Base-by-base conservation (phyloP, 352 stramenopile species). In the Pythium insidiosum region DNA sequence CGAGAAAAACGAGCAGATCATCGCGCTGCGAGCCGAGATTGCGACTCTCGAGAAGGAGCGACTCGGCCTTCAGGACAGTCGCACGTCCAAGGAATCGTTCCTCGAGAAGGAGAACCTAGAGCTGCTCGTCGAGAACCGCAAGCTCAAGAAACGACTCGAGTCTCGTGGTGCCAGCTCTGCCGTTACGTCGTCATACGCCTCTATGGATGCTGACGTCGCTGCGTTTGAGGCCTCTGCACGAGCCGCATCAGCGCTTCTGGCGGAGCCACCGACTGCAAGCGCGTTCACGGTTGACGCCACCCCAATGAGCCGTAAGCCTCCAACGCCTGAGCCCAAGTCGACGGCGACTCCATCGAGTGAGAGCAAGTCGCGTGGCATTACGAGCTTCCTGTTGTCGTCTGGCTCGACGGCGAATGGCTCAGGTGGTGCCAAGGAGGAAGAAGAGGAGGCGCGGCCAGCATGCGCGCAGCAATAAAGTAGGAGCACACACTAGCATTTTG, bases 101-200 rank as follows among this genome's bases (percentile, higher is more conserved):
- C 54, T 88, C 18, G 73, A 84, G 47, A 79, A 84, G 37, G 70
- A 83, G 49, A 85, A 84, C 37, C 38, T 85, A 19, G 63, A 83
- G 40, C 59, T 84, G 28, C 61, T 78, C 6, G 66, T 84, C 18
- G 66, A 84, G 43, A 78, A 66, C 41, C 68, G 75, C 4, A 51
- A 70, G 38, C 56, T 84, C 12, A 78, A 78, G 40, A 78, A 78
- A 41, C 63, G 41, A 0, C 57, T 87, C 26, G 62, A 73, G 26
- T 34, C 34, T 16, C 50, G 51, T 3, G 43, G 19, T 4, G 15
- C 18, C n/a, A 22, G 19, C 13, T 7, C 28, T 12, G 29, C 10
- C 12, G 20, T 16, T 5, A 25, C 30, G 5, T 44, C 25, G 1
- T 53, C 43, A 24, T 22, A 28, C 39, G 6, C 34, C 7, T 25